These are phyloP conservation scores for Straminergon stramineum DNA, from an alignment of 225 moss, liverwort and hornwort genomes.

Conservation along the genomic window DNA sequence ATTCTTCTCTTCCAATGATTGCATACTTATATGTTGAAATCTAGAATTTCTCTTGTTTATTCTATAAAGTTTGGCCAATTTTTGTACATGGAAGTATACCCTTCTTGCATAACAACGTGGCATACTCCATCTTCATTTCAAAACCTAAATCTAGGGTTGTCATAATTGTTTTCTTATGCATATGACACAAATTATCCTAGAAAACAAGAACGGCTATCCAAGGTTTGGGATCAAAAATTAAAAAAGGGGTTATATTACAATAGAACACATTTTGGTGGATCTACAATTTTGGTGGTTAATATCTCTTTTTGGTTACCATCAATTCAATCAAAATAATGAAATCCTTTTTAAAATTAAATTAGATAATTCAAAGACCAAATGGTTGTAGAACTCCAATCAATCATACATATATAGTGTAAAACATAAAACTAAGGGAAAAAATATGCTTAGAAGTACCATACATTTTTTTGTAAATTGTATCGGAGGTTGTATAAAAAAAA, in stretches of 20 bases:
- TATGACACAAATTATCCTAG: background rate
- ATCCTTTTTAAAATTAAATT: no score
- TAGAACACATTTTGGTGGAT: background rate
- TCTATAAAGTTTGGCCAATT: background rate
- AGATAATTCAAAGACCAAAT: no score
- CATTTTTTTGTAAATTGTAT: background rate
- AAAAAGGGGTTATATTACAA: background rate
- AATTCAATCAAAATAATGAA: no score
- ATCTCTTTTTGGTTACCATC: no score
- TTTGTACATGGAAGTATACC: fast-evolving
- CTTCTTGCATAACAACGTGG: background rate
- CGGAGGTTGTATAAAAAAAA: no score
- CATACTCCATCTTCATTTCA: background rate
- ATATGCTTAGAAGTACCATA: background rate
- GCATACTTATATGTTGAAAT: background rate
- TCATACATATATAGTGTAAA: background rate
- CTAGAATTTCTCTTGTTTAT: background rate
- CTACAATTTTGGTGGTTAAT: no score
- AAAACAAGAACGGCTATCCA: background rate
- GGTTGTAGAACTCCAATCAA: no score
- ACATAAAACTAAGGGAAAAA: background rate
- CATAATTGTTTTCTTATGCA: background rate
- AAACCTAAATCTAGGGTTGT: background rate
- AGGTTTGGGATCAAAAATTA: background rate
- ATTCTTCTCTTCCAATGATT: fast-evolving